Conservation (phyloP, 2,329 filamentous ascomycete species). For the Phaeosphaeriaceae sp. region DNA sequence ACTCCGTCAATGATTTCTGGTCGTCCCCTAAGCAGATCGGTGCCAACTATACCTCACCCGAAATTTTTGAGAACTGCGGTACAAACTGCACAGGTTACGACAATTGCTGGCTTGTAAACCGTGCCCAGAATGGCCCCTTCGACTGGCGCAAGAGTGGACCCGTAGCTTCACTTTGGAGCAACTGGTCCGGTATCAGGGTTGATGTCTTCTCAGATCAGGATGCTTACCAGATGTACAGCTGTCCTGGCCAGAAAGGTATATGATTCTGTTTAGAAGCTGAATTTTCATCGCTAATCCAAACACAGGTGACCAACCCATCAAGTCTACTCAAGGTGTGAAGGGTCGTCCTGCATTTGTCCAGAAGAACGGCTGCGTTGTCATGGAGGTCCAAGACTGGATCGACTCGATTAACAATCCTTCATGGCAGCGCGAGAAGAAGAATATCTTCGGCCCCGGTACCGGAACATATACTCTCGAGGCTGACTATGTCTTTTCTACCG, state of each 20-base stretch:
- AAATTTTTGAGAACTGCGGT: conserved; percentile 76
- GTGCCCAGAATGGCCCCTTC: conserved; percentile 61
- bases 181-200: conserved; percentile 81
- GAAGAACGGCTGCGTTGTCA: conserved; percentile 83
- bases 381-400: conserved; percentile 94
- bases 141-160: conserved; percentile 68
- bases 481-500: conserved; percentile 52
- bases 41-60: conserved; percentile 66
- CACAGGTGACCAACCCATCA: conserved; percentile 64
- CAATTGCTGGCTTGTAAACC: conserved; percentile 73
- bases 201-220: conserved; percentile 85
- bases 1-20: conserved; percentile 83
- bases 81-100: conserved; percentile 85
- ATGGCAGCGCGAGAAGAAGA: conserved; percentile 71
- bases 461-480: conserved; percentile 54
- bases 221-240: conserved; percentile 88
- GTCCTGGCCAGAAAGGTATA: conserved; percentile 74
- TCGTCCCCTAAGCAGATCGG: conserved; percentile 80
- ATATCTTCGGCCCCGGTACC: conserved; percentile 56
- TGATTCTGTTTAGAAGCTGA: background rate
- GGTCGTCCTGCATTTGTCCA: conserved; percentile 67
- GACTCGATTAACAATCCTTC: conserved; percentile 91
- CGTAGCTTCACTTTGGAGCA: conserved; percentile 70
- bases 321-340: conserved; percentile 71
- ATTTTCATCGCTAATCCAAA: conserved; percentile 9